Conservation (phyloP, 257 asterid genomes). For the Cynanchum wilfordii region DNA sequence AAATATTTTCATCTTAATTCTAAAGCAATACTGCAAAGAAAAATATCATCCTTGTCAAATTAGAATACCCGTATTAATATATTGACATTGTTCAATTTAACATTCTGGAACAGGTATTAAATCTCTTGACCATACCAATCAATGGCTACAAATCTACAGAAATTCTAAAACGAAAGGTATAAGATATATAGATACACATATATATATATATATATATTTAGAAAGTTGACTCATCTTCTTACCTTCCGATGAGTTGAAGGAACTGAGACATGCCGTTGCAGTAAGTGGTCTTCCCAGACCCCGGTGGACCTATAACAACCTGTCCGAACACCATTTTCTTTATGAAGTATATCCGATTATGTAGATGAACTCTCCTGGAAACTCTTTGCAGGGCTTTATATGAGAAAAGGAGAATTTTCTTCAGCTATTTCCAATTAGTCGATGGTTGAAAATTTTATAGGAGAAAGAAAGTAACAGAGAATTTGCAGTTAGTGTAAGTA, state of each 20-base stretch:
- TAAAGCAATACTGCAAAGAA: not conserved
- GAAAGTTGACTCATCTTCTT: not conserved
- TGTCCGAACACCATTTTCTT: conserved; percentile 83
- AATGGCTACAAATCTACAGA: not conserved
- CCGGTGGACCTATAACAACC: conserved; percentile 97
- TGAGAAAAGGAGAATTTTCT: not conserved
- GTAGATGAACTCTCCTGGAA: not conserved
- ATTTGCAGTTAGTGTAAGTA: not conserved
- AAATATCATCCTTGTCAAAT: not conserved
- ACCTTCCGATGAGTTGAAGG: conserved; percentile 85
- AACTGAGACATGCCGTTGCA: conserved; percentile 99
- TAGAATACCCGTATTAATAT: not conserved
- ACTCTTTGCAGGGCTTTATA: not conserved
- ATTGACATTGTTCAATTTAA: not conserved
- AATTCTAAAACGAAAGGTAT: not conserved
- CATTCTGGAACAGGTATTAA: not conserved
- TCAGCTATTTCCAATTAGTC: not conserved
- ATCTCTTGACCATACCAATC: not conserved
- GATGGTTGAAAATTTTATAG: not conserved
- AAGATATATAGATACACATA: not conserved
- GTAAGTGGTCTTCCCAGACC: conserved; percentile 96
- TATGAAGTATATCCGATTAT: not conserved
- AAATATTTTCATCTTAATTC: not conserved
- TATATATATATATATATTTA: not conserved
- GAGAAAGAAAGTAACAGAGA: too few species aligned